These are phyloP conservation scores for Suillus decipiens DNA, from an alignment of 768 basidiomycete species.

Conservation along the genomic window DNA sequence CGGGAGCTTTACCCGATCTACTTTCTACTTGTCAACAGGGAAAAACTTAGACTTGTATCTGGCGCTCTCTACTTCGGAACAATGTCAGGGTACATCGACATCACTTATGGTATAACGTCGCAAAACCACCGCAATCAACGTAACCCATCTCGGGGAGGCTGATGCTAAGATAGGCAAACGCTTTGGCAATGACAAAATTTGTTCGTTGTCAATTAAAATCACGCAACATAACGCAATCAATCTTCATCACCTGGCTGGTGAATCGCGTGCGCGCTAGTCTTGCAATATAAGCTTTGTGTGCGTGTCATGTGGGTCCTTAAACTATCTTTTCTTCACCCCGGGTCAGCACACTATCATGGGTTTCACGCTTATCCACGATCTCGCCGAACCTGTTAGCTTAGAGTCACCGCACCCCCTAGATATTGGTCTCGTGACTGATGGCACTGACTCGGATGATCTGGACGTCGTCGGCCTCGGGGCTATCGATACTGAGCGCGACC, in stretches of 20 bases:
- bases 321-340: background rate
- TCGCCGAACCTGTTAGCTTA: background rate
- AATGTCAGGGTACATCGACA: no score
- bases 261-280: slow-evolving; percentile 3
- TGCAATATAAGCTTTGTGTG: slow-evolving; percentile 5
- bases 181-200: slow-evolving; percentile 4
- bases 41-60: no score
- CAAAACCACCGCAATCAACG: no score
- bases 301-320: background rate
- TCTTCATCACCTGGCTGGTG: slow-evolving; percentile 6
- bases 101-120: no score
- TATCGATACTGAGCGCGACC: slow-evolving; percentile 38
- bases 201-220: slow-evolving; percentile 27
- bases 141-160: no score
- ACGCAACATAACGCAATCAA: slow-evolving; percentile 32
- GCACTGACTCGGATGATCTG: background rate
- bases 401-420: background rate
- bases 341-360: background rate
- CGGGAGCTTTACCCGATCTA: no score
- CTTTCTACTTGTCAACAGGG: no score
- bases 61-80: no score
- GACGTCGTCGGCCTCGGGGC: background rate
- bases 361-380: slow-evolving; percentile 2
- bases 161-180: background rate
- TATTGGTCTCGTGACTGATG: background rate